A percentile compares a stretch with the other conserved stretches of the same genome.
phyloP scores from a whole-genome alignment of 768 basidiomycete species.

The Tricholomella constricta region DNA sequence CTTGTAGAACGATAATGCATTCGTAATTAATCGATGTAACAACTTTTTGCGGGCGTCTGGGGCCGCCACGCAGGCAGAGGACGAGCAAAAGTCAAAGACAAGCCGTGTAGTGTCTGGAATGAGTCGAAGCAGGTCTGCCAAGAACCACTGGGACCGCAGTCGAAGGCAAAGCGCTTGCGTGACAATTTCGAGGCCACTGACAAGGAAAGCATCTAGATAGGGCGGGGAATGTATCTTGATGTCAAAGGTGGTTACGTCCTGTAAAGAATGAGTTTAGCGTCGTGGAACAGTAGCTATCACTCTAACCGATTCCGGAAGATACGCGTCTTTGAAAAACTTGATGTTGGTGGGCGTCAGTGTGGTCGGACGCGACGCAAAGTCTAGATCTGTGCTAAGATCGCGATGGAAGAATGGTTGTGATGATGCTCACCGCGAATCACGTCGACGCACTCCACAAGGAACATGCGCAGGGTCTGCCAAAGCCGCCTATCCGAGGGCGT shows the following conservation, averaged over 20 bases:
- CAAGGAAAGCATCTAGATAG: slow-evolving; percentile 49
- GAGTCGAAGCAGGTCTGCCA: slow-evolving; percentile 48
- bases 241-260: slow-evolving; percentile 32
- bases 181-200: slow-evolving; percentile 46
- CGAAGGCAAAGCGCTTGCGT: slow-evolving; percentile 42
- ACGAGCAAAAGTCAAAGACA: slow-evolving; percentile 46
- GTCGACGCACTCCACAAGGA: slow-evolving; percentile 44
- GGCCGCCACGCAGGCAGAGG: slow-evolving; percentile 36
- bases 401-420: slow-evolving; percentile 4
- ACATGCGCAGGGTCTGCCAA: slow-evolving; percentile 44
- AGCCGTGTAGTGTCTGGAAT: slow-evolving; percentile 40
- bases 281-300: background rate
- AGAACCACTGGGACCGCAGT: slow-evolving; percentile 49
- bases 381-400: slow-evolving; percentile 21
- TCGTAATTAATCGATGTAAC: slow-evolving; percentile 42
- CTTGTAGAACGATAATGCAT: slow-evolving; percentile 28
- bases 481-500: slow-evolving; percentile 32
- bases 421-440: slow-evolving; percentile 41
- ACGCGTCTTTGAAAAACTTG: slow-evolving; percentile 40
- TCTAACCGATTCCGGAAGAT: slow-evolving; percentile 30
- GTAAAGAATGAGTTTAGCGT: background rate
- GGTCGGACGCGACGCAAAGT: slow-evolving; percentile 34
- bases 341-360: slow-evolving; percentile 39
- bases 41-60: slow-evolving; percentile 36
- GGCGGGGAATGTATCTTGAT: slow-evolving; percentile 31